Conservation (phyloP, 2,329 filamentous ascomycete genomes). For the Aspergillus tanneri region DNA sequence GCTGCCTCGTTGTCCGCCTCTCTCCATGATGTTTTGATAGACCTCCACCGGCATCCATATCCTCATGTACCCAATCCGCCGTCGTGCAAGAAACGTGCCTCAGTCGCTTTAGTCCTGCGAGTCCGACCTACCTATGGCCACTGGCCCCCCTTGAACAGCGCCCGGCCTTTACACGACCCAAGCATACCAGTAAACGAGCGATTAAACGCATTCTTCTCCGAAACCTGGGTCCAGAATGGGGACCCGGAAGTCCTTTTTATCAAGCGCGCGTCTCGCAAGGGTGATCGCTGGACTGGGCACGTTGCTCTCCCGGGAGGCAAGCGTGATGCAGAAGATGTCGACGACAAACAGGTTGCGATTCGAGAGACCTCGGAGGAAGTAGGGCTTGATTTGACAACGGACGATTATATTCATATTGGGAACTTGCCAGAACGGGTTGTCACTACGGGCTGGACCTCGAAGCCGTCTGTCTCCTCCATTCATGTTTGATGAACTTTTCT, state of each 20-base stretch:
- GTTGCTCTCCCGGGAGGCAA: slow-evolving; percentile 68
- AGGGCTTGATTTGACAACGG: slow-evolving; percentile 57
- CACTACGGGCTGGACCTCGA: slow-evolving; percentile 65
- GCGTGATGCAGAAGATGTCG: slow-evolving; percentile 62
- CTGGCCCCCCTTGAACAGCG: slow-evolving; percentile 44
- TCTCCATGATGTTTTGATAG: slow-evolving; percentile 33
- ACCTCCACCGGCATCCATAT: slow-evolving; percentile 39
- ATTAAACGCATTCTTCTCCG: slow-evolving; percentile 60
- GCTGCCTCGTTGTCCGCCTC: slow-evolving; percentile 23
- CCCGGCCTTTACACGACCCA: slow-evolving; percentile 19
- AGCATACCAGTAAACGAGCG: slow-evolving; percentile 38
- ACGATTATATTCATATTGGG: slow-evolving; percentile 52
- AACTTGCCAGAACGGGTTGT: slow-evolving; percentile 67
- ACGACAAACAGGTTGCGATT: slow-evolving; percentile 62
- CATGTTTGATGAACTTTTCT: neutral
- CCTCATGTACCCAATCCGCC: slow-evolving; percentile 49
- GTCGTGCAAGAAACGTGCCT: slow-evolving; percentile 59
- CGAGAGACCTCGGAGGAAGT: slow-evolving; percentile 67
- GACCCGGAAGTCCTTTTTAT: slow-evolving; percentile 70
- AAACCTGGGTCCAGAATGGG: slow-evolving; percentile 64
- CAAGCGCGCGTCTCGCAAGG: slow-evolving; percentile 63
- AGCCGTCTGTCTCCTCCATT: slow-evolving; percentile 46
- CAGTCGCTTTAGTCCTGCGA: slow-evolving; percentile 64
- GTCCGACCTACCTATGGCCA: slow-evolving; percentile 59
- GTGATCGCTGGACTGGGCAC: slow-evolving; percentile 69